Evolutionary conservation across 75 land plant species (phyloP).

Genomic region (Selaginella tamariscina): DNA sequence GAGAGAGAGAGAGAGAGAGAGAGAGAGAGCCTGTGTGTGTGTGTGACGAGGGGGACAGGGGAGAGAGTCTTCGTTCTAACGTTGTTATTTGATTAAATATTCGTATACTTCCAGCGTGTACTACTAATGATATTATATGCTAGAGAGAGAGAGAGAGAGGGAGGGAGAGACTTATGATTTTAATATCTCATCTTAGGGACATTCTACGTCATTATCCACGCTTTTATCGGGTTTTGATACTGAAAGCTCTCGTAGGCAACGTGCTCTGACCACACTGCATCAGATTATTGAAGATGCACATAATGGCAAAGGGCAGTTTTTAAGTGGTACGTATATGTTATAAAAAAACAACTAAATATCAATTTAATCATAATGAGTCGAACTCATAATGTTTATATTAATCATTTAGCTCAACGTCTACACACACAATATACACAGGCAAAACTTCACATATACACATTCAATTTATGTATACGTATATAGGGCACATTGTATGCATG

Average conservation of each 20-base stretch:
- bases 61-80: too few species aligned
- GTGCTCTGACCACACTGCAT: conserved; percentile 75
- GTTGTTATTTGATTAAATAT: conserved; percentile 5
- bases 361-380: too few species aligned
- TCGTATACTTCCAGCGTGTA: background rate
- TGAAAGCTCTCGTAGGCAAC: conserved; percentile 52
- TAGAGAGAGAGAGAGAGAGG: conserved; percentile 23
- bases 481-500: background rate
- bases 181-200: conserved; percentile 11
- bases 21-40: too few species aligned
- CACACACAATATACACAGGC: background rate
- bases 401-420: too few species aligned
- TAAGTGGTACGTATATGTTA: conserved; percentile 59
- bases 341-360: background rate
- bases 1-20: background rate
- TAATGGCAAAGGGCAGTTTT: conserved; percentile 82
- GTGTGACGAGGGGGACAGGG: background rate
- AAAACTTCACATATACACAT: background rate
- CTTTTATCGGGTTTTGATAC: conserved; percentile 25
- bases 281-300: conserved; percentile 98
- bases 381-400: too few species aligned
- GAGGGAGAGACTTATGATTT: conserved; percentile 52
- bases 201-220: background rate
- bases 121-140: background rate
- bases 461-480: background rate